These are phyloP conservation scores for Taxillus chinensis DNA, from an alignment of 164 flowering plant genomes.

Conservation along the genomic window DNA sequence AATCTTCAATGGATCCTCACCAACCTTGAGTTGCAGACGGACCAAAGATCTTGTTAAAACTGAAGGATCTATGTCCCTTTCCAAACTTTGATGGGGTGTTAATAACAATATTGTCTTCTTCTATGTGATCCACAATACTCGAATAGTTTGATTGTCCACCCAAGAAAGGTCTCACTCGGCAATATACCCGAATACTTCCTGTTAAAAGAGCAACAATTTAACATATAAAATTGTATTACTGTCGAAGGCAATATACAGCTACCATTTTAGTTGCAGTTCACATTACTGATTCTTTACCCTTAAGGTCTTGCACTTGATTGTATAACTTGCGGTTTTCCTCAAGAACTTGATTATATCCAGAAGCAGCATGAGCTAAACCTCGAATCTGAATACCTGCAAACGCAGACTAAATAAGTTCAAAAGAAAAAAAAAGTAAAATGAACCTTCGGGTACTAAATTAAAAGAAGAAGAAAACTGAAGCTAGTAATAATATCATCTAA, in stretches of 20 bases:
- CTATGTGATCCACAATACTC: constrained; percentile 62
- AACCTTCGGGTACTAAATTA: too few species aligned
- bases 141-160: constrained; percentile 44
- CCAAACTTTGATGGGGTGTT: constrained; percentile 62
- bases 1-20: background rate
- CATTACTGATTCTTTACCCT: constrained; percentile 39
- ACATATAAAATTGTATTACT: background rate
- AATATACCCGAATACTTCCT: constrained; percentile 97
- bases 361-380: constrained; percentile 87
- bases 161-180: constrained; percentile 91
- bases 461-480: too few species aligned
- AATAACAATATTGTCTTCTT: constrained; percentile 71
- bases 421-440: too few species aligned
- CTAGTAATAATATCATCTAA: too few species aligned
- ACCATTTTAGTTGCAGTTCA: background rate
- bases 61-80: constrained; percentile 65
- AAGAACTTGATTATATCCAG: constrained; percentile 87
- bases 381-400: constrained; percentile 59
- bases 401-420: background rate
- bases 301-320: constrained; percentile 98
- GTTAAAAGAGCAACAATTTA: constrained; percentile 7
- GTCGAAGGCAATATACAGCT: background rate
- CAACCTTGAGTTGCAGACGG: constrained; percentile 93
- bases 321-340: constrained; percentile 92
- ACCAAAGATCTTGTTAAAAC: constrained; percentile 91